A percentile compares a stretch with the other conserved stretches of the same genome.
Evolutionary conservation across 441 rosid species (phyloP).

Genomic region (Bocquillonia castaneifolia): DNA sequence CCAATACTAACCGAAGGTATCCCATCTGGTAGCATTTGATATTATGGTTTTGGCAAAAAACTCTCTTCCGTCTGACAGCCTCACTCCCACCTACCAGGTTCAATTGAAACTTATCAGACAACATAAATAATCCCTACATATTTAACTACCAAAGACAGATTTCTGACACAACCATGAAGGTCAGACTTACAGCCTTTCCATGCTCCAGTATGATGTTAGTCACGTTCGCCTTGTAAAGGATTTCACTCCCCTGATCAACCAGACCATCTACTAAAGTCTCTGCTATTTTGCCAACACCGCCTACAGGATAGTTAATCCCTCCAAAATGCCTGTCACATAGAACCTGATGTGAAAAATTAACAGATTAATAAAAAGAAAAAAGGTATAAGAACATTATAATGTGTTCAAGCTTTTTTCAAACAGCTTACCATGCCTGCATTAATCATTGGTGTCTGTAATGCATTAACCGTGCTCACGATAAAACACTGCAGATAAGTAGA

Average conservation of each 20-base stretch:
- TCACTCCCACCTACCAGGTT: slow-evolving; percentile 69
- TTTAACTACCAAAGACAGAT: slow-evolving; percentile 8
- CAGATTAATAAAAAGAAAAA: background rate
- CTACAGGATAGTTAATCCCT: slow-evolving; percentile 91
- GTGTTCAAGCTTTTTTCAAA: slow-evolving; percentile 11
- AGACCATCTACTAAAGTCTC: slow-evolving; percentile 77
- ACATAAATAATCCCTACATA: slow-evolving; percentile 6
- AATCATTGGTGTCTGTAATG: slow-evolving; percentile 91
- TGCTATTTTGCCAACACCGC: slow-evolving; percentile 95
- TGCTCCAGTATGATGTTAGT: slow-evolving; percentile 62
- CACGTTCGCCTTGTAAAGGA: slow-evolving; percentile 81
- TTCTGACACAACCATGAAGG: slow-evolving; percentile 8
- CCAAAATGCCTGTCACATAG: slow-evolving; percentile 97
- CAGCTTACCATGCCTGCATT: slow-evolving; percentile 84
- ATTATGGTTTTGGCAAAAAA: slow-evolving; percentile 72
- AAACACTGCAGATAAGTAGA: slow-evolving; percentile 65
- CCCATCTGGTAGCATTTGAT: slow-evolving; percentile 99
- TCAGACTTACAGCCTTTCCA: slow-evolving; percentile 76
- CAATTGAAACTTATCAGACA: slow-evolving; percentile 9
- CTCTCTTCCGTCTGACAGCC: slow-evolving; percentile 82
- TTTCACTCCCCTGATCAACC: slow-evolving; percentile 71
- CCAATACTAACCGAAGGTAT: slow-evolving; percentile 77
- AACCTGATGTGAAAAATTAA: slow-evolving; percentile 49
- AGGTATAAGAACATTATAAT: slow-evolving; percentile 10
- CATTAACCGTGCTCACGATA: slow-evolving; percentile 88